phyloP scores from a whole-genome alignment of 2,329 filamentous ascomycete genomes.

The Leptoxyphium fumago region DNA sequence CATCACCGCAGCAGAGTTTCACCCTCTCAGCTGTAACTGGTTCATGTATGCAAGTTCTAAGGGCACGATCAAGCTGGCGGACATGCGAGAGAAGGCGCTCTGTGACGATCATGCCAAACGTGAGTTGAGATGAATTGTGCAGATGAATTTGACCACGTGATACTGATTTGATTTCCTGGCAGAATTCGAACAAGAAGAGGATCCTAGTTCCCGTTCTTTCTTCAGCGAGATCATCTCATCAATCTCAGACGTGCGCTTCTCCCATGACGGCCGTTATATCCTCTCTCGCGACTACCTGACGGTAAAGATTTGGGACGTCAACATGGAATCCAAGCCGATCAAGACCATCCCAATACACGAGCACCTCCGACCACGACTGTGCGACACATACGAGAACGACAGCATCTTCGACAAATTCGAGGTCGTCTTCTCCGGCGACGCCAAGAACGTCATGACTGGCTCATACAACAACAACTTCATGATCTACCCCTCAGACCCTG shows the following conservation, averaged over 20 bases:
- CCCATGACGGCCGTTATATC: slow-evolving; percentile 90
- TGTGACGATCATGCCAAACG: slow-evolving; percentile 93
- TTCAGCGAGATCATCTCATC: slow-evolving; percentile 99
- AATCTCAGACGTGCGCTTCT: slow-evolving; percentile 97
- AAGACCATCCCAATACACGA: slow-evolving; percentile 99
- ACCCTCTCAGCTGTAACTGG: slow-evolving; percentile 95
- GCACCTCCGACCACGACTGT: slow-evolving; percentile 81
- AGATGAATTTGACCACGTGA: too few relatives aligned
- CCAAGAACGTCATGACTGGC: slow-evolving; percentile 98
- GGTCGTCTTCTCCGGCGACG: slow-evolving; percentile 95
- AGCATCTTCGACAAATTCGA: slow-evolving; percentile 99
- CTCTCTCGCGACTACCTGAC: slow-evolving; percentile 95
- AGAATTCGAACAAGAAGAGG: slow-evolving; percentile 99
- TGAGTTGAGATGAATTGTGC: slow-evolving; percentile 33
- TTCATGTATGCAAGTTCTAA: slow-evolving; percentile 99
- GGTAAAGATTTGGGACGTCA: slow-evolving; percentile 99
- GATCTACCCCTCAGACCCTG: slow-evolving; percentile 95
- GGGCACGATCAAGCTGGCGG: slow-evolving; percentile 94
- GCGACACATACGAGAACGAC: slow-evolving; percentile 98
- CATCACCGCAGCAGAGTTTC: slow-evolving; percentile 95
- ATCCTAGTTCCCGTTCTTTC: slow-evolving; percentile 91
- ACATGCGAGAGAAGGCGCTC: slow-evolving; percentile 93
- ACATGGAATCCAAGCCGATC: slow-evolving; percentile 93
- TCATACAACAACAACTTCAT: slow-evolving; percentile 99
- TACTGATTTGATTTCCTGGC: slow-evolving; percentile 6